phyloP scores from a whole-genome alignment of 495 filamentous ascomycete genomes.

The Penicillium salamii region DNA sequence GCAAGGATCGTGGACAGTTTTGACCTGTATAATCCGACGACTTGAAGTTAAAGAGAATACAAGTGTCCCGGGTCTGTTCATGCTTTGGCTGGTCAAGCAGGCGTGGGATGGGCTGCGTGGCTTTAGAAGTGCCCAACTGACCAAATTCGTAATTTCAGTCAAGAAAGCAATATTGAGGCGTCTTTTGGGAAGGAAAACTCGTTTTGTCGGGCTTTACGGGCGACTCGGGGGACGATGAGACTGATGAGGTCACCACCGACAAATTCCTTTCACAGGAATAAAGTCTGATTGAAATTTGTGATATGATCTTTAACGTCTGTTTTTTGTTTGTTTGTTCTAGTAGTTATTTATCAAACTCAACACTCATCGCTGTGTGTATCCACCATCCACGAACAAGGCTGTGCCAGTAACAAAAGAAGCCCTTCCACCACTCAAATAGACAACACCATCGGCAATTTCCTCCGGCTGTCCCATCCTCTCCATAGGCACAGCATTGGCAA shows the following conservation, averaged over 20 bases:
- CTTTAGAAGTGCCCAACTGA: too few species aligned
- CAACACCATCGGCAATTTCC: constrained; percentile 43
- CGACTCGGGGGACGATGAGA: too few species aligned
- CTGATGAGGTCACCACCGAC: constrained; percentile 12
- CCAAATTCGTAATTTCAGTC: not conserved
- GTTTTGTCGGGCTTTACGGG: too few species aligned
- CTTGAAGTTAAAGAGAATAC: not conserved
- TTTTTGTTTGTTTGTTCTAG: too few species aligned
- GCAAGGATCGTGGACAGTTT: not conserved
- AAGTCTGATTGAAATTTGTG: too few species aligned
- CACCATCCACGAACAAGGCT: constrained; percentile 44
- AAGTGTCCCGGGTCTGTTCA: not conserved
- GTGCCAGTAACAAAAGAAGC: constrained; percentile 42
- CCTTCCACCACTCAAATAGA: constrained; percentile 38
- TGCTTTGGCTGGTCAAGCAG: not conserved
- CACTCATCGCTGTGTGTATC: constrained; percentile 27
- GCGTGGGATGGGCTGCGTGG: too few species aligned
- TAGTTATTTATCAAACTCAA: too few species aligned
- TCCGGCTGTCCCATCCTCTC: constrained; percentile 36
- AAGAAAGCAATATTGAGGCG: too few species aligned
- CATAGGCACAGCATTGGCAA: constrained; percentile 39
- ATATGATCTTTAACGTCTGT: too few species aligned
- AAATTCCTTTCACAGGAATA: too few species aligned
- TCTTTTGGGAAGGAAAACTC: too few species aligned
- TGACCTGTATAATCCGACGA: too few species aligned